Evolutionary conservation across 371 early-diverging fungal genomes (phyloP).

Genomic region (Lichtheimia hyalospora): DNA sequence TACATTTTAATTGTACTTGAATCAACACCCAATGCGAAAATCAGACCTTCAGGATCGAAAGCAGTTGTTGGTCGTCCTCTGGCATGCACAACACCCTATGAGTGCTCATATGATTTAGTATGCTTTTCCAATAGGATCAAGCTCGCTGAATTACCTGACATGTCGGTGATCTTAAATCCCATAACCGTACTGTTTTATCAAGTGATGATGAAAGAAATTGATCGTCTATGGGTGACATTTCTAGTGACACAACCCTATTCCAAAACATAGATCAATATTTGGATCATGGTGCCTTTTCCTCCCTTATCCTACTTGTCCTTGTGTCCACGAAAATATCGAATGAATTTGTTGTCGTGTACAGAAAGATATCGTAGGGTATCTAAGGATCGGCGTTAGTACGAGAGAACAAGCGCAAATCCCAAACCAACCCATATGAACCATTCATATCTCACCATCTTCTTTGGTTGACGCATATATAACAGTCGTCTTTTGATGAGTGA

Average conservation of each 20-base stretch:
- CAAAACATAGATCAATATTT: neutral
- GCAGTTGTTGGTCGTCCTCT: conserved; percentile 64
- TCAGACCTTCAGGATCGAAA: conserved; percentile 79
- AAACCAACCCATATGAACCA: neutral
- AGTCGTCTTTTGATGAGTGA: conserved; percentile 75
- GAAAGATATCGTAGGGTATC: conserved; percentile 91
- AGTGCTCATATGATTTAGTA: neutral
- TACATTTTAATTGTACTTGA: conserved; percentile 55
- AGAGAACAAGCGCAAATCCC: neutral
- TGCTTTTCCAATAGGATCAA: neutral
- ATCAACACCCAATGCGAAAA: conserved; percentile 72
- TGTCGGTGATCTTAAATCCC: conserved; percentile 72
- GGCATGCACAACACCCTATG: conserved; percentile 45
- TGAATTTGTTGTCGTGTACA: conserved; percentile 88
- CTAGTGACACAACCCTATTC: conserved; percentile 67
- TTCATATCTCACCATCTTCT: conserved; percentile 68
- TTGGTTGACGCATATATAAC: conserved; percentile 92
- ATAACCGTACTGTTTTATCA: conserved; percentile 75
- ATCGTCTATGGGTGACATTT: conserved; percentile 81
- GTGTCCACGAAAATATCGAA: conserved; percentile 92
- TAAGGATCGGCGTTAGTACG: conserved; percentile 18
- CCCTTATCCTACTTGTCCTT: conserved; percentile 48
- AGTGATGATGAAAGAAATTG: conserved; percentile 69
- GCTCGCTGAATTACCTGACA: conserved; percentile 54
- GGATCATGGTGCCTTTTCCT: neutral